phyloP scores from a whole-genome alignment of 1,139 yeast genomes.

The Debaryomyces singareniensis region DNA sequence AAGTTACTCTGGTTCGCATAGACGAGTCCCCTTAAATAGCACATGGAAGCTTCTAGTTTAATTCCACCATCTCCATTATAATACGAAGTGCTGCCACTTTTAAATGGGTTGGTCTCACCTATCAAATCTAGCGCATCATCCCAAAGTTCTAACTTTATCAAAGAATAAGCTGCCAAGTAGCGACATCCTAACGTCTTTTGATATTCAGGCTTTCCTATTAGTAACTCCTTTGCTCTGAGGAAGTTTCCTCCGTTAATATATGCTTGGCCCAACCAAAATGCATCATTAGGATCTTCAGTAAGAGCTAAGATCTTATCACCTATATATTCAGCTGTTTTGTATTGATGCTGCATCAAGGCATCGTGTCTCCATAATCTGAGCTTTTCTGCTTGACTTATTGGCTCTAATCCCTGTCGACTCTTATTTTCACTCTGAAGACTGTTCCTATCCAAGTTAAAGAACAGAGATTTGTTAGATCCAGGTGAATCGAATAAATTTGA shows the following conservation, averaged over 20 bases:
- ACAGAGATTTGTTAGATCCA: slow-evolving; percentile 35
- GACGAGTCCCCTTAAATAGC: slow-evolving; percentile 78
- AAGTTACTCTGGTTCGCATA: slow-evolving; percentile 81
- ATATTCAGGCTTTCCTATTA: slow-evolving; percentile 35
- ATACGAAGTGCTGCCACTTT: slow-evolving; percentile 28
- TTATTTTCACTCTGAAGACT: slow-evolving; percentile 9
- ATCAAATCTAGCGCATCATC: slow-evolving; percentile 86
- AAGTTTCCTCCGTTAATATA: slow-evolving; percentile 70
- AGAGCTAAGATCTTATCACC: slow-evolving; percentile 83
- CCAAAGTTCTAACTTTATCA: slow-evolving; percentile 68
- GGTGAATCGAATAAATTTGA: slow-evolving; percentile 38
- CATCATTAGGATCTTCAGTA: slow-evolving; percentile 84
- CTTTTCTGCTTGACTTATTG: slow-evolving; percentile 77
- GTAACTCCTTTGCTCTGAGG: slow-evolving; percentile 68
- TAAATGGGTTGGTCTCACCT: slow-evolving; percentile 79
- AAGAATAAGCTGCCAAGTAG: slow-evolving; percentile 73
- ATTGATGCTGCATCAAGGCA: slow-evolving; percentile 89
- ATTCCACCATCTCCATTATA: slow-evolving; percentile 66
- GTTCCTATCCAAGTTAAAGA: slow-evolving; percentile 26
- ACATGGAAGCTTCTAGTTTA: slow-evolving; percentile 80
- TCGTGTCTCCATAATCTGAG: slow-evolving; percentile 91
- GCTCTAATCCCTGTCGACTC: slow-evolving; percentile 18
- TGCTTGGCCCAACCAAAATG: slow-evolving; percentile 94
- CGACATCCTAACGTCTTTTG: slow-evolving; percentile 63
- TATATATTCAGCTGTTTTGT: slow-evolving; percentile 81